phyloP scores from a whole-genome alignment of 2,329 filamentous ascomycete genomes.

The Ilyonectria robusta region DNA sequence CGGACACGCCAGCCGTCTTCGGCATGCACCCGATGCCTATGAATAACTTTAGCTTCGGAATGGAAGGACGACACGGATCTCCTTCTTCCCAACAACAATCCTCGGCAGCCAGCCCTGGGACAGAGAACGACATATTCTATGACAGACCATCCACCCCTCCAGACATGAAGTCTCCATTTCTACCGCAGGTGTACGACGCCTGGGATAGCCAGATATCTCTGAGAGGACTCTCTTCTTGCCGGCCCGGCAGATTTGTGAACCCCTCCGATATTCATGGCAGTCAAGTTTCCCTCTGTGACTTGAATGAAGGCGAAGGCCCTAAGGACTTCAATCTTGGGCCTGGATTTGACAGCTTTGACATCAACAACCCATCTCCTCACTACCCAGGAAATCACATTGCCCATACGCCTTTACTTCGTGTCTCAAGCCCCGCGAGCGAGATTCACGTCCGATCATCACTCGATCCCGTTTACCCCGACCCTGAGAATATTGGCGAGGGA shows the following conservation, averaged over 20 bases:
- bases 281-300: slow-evolving; percentile 12
- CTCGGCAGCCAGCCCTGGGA: slow-evolving; percentile 33
- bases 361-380: slow-evolving; percentile 3
- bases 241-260: slow-evolving; percentile 32
- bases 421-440: slow-evolving; percentile 1
- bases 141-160: slow-evolving; percentile 41
- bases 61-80: slow-evolving; percentile 31
- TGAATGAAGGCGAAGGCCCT: slow-evolving; percentile 6
- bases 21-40: not conserved
- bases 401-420: not conserved
- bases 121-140: slow-evolving; percentile 35
- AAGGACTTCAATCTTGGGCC: slow-evolving; percentile 23
- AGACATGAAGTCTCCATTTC: slow-evolving; percentile 29
- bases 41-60: too few relatives aligned
- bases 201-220: slow-evolving; percentile 25
- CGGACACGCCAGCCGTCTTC: slow-evolving; percentile 17
- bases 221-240: slow-evolving; percentile 23
- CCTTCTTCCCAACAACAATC: slow-evolving; percentile 39
- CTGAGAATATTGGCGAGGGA: slow-evolving; percentile 19
- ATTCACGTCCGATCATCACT: slow-evolving; percentile 12
- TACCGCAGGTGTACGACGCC: slow-evolving; percentile 19
- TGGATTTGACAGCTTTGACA: slow-evolving; percentile 3
- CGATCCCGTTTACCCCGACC: slow-evolving; percentile 30
- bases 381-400: not conserved
- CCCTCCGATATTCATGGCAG: slow-evolving; percentile 33